These are phyloP conservation scores for Carpinus viminea DNA, from an alignment of 306 rosid genomes.

Conservation along the genomic window DNA sequence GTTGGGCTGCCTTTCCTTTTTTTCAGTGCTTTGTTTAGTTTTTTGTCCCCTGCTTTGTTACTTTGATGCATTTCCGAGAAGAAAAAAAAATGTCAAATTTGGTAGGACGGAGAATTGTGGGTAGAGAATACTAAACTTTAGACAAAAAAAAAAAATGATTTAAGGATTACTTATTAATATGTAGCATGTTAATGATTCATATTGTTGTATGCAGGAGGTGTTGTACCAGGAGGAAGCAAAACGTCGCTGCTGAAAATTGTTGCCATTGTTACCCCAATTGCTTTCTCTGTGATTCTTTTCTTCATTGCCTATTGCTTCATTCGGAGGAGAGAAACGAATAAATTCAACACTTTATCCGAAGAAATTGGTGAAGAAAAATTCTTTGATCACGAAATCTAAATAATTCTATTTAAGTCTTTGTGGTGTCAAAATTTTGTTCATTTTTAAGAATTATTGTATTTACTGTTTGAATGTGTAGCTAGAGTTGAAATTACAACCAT, in stretches of 20 bases:
- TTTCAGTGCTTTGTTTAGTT: no score
- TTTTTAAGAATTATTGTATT: neutral
- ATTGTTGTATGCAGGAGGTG: neutral
- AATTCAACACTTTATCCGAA: neutral
- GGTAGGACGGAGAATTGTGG: no score
- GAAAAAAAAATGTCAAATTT: no score
- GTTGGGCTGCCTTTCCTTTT: no score
- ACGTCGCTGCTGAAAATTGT: conserved; percentile 17
- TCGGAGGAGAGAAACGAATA: conserved; percentile 22
- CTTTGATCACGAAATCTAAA: neutral
- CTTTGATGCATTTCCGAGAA: no score
- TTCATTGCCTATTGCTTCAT: conserved; percentile 18
- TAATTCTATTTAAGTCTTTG: neutral
- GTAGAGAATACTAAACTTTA: no score
- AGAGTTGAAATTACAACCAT: conserved; percentile 8
- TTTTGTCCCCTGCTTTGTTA: no score
- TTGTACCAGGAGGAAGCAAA: neutral
- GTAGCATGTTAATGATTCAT: neutral
- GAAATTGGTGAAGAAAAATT: conserved; percentile 28
- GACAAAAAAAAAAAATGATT: no score
- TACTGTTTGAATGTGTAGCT: conserved; percentile 12
- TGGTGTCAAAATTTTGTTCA: no score
- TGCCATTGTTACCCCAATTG: conserved; percentile 23
- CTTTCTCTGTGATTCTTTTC: conserved; percentile 8
- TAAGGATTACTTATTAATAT: no score